phyloP scores from a whole-genome alignment of 2,329 filamentous ascomycete species.

The Cladosporium sp. region DNA sequence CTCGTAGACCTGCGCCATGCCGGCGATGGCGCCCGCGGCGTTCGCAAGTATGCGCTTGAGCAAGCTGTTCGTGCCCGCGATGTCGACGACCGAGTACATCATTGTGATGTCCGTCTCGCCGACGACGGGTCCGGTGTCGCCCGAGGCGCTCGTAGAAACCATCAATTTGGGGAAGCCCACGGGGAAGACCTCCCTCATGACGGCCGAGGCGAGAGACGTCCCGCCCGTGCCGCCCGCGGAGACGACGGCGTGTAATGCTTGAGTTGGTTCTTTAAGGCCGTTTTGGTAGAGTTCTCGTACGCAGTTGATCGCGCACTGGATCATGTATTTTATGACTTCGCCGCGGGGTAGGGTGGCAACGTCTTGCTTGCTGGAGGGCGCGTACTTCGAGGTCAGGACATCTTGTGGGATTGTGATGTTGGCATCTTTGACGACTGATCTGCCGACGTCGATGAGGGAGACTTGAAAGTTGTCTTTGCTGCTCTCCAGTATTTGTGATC shows the following conservation, averaged over 20 bases:
- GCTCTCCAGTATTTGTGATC: slow-evolving; percentile 38
- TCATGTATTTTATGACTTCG: slow-evolving; percentile 54
- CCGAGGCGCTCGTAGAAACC: slow-evolving; percentile 63
- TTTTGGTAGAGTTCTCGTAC: slow-evolving; percentile 18
- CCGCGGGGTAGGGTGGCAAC: slow-evolving; percentile 42
- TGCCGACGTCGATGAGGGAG: slow-evolving; percentile 52
- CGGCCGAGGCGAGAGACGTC: slow-evolving; percentile 53
- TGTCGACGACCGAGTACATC: slow-evolving; percentile 66
- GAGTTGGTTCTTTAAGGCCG: slow-evolving; percentile 15
- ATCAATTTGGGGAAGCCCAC: slow-evolving; percentile 65
- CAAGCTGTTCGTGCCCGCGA: slow-evolving; percentile 59
- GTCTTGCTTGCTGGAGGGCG: slow-evolving; percentile 20
- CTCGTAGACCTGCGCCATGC: slow-evolving; percentile 48
- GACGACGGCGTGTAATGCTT: slow-evolving; percentile 44
- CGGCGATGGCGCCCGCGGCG: slow-evolving; percentile 55
- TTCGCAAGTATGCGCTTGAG: slow-evolving; percentile 55
- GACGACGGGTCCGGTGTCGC: slow-evolving; percentile 58
- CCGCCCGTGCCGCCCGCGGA: slow-evolving; percentile 56
- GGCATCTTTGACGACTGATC: slow-evolving; percentile 36
- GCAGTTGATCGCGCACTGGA: slow-evolving; percentile 45
- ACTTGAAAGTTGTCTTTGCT: slow-evolving; percentile 29
- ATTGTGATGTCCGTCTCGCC: slow-evolving; percentile 63
- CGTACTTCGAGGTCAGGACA: slow-evolving; percentile 36
- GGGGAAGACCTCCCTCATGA: slow-evolving; percentile 56
- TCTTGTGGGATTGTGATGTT: slow-evolving; percentile 44